Base-by-base conservation (phyloP, 192 early-diverging fungal species). In the Coemansia sp. region DNA sequence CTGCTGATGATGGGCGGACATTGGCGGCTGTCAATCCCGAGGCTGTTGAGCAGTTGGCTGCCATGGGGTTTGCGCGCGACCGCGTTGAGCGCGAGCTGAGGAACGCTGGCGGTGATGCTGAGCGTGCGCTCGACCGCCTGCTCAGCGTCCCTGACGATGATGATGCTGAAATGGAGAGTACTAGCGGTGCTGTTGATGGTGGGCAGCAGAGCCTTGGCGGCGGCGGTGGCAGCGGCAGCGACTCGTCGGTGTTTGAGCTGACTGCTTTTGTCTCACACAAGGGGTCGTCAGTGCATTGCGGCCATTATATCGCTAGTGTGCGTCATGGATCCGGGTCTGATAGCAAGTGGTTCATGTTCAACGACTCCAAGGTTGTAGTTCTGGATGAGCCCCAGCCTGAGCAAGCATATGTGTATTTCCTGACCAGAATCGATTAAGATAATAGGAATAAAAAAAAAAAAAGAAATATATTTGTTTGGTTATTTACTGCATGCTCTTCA, bases 81-180 rank as follows among this genome's bases (percentile, higher is more conserved):
- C 93, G 94, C 41, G 96, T 91, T 22, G 89, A 91, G 65, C 86
- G 86, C 60, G 97, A 92, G 22, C 86, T 99, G 46, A 70, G 73
- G 47, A 89, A 94, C 76, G 93, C 96, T 35, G 94, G 92, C 51
- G 90, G 89, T 68, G 85, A 94, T 71, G 82, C 94, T 53, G 92
- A 95, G 71, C 90, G 98, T 3, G 98, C 98, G 0, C 88, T 99
- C 8, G 96, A 98, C 62, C 97, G 96, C 92, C 74, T 99, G 43
- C 96, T 98, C 56, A 96, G 85, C 65, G 92, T 94, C 61, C 86
- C 92, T 25, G 93, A 91, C 54, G 90, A 91, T 25, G 67, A 62
- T 4, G 54, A 22, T 47, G 73, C 53, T 40, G 37, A 10, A 10
- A 45, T 7, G 29, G 53, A 29, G 4, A n/a, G 4, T 25, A 41